phyloP scores from a whole-genome alignment of 176 grass and related monocot genomes.

The Musa schizocarpa region DNA sequence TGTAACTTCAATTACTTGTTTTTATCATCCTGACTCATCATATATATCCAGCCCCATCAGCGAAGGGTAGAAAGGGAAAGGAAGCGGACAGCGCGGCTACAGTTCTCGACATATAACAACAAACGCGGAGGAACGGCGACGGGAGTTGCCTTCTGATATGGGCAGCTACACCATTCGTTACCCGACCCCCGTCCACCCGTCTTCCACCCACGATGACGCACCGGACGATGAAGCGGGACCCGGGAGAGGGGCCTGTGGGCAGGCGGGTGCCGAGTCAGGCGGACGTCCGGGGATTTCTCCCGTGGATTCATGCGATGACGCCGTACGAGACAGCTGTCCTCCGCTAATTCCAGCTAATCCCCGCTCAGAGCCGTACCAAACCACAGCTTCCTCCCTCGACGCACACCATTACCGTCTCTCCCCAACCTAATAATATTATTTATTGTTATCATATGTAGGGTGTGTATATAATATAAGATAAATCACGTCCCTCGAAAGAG shows the following conservation, averaged over 20 bases:
- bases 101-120: not conserved
- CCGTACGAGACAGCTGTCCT: conserved; percentile 16
- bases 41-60: too few species aligned
- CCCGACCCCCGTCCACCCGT: too few species aligned
- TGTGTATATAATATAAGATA: not conserved
- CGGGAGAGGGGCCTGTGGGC: not conserved
- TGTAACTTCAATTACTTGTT: too few species aligned
- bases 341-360: conserved; percentile 22
- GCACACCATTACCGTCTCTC: not conserved
- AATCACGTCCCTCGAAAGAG: too few species aligned
- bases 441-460: too few species aligned
- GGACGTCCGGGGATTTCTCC: not conserved
- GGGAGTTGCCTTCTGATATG: not conserved
- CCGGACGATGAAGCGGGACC: not conserved
- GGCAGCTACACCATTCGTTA: too few species aligned
- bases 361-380: conserved; percentile 8
- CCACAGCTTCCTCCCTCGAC: not conserved
- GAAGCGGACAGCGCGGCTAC: not conserved
- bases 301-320: not conserved
- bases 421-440: too few species aligned
- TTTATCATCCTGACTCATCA: too few species aligned
- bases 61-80: not conserved
- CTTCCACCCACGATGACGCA: not conserved
- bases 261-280: rapidly evolving
- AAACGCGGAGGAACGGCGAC: conserved; percentile 10